Evolutionary conservation across 805 yeast genomes (phyloP), one percentile per base, ranked within the genome.

Genomic region (Zygosaccharomyces siamensis): DNA sequence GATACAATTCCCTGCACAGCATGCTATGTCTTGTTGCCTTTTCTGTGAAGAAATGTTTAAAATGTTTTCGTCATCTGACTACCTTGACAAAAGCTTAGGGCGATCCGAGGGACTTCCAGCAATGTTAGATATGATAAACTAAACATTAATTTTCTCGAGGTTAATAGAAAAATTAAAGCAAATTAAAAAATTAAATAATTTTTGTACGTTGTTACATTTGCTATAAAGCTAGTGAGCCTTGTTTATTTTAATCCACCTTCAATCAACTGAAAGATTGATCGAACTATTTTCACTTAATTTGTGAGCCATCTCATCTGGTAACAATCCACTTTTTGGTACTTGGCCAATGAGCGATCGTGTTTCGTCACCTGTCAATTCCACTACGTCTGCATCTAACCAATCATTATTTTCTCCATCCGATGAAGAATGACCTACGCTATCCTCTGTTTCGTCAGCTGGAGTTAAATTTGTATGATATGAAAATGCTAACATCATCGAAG

Each of bases 1-100:
- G 47, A 45, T 50, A 60, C 2, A 63, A 39, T 37, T 54, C 58
- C 26, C 48, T 40, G 42, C 63, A 57, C 8, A 43, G 23, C 21
- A 18, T 28, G 20, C 28, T 33, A 18, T 33, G 16, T 33, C 24
- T 32, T 18, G 16, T 33, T 10, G 21, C 5, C 16, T 18, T 5
- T n/a, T 33, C 10, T 3, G 4, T 16, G 7, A 3, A 14, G 41
- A 40, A 14, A 40, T 23, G 27, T 33, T 24, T n/a, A 11, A 8
- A 5, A 16, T 32, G 39, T 39, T 49, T n/a, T n/a, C 16, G 18
- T 8, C 26, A 35, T 32, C 21, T 21, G 12, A 18, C 3, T 4
- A 10, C 26, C 7, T 36, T 27, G 11, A 7, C 26, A 11, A 14
- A 6, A 12, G 16, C 4, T 24, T 33, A n/a, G 18, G 16, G 33